Conservation (phyloP, 306 rosid genomes). For the Herpetospermum pedunculosum region DNA sequence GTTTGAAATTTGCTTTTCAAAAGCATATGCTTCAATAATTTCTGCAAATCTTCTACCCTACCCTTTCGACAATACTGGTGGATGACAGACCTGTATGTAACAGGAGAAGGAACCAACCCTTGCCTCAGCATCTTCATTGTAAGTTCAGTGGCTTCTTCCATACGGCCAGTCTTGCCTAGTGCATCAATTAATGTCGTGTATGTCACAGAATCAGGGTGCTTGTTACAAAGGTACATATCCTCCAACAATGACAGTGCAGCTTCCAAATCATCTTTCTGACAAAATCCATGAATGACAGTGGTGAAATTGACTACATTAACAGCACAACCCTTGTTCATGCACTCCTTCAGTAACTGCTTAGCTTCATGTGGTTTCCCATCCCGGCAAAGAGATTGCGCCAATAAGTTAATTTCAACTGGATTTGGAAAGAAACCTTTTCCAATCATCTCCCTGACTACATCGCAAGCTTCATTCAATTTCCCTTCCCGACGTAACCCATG, state of each 20-base stretch:
- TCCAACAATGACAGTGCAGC: slow-evolving; percentile 68
- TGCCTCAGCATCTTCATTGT: slow-evolving; percentile 49
- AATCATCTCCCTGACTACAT: slow-evolving; percentile 53
- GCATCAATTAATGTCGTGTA: slow-evolving; percentile 68
- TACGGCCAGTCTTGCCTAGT: slow-evolving; percentile 59
- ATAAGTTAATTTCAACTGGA: slow-evolving; percentile 71
- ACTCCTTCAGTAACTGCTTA: slow-evolving; percentile 59
- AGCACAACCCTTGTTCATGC: slow-evolving; percentile 61
- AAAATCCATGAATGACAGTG: slow-evolving; percentile 72
- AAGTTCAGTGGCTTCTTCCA: slow-evolving; percentile 58
- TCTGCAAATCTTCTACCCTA: slow-evolving; percentile 58
- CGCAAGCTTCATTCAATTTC: slow-evolving; percentile 66
- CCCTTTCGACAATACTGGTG: slow-evolving; percentile 54
- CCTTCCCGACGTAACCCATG: slow-evolving; percentile 81
- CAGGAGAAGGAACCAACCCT: slow-evolving; percentile 74
- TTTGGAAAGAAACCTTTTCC: slow-evolving; percentile 53
- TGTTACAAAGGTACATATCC: slow-evolving; percentile 77
- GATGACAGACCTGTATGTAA: slow-evolving; percentile 68
- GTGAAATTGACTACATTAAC: slow-evolving; percentile 74
- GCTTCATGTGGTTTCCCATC: slow-evolving; percentile 58
- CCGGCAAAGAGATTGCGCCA: slow-evolving; percentile 55
- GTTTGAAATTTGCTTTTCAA: slow-evolving; percentile 35
- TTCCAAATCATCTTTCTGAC: slow-evolving; percentile 60
- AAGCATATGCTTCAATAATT: slow-evolving; percentile 60
- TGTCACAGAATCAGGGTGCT: slow-evolving; percentile 72